Evolutionary conservation across 2,329 filamentous ascomycete genomes (phyloP).

Genomic region (Cladorrhinum sp.): DNA sequence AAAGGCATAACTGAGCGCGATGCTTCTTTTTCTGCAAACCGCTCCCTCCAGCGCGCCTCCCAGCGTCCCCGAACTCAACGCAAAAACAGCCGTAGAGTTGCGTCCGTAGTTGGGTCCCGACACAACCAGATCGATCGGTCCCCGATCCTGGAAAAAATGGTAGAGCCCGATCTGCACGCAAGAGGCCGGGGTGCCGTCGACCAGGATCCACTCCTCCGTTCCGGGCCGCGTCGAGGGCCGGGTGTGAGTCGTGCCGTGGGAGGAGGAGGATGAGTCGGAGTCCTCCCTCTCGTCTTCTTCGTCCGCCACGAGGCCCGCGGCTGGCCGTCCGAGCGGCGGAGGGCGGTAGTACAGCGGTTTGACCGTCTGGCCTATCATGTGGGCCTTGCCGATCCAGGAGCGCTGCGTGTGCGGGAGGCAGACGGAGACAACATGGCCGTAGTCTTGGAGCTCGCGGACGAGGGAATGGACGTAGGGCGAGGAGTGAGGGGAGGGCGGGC

Average conservation of each 20-base stretch:
- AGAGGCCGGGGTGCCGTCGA: slow-evolving; percentile 77
- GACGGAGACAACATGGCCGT: slow-evolving; percentile 86
- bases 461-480: slow-evolving; percentile 79
- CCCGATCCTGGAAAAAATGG: slow-evolving; percentile 71
- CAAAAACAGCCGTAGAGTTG: slow-evolving; percentile 78
- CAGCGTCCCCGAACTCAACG: slow-evolving; percentile 72
- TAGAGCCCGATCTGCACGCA: slow-evolving; percentile 80
- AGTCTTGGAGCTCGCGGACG: slow-evolving; percentile 64
- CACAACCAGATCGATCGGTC: slow-evolving; percentile 72
- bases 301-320: slow-evolving; percentile 35
- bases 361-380: slow-evolving; percentile 86
- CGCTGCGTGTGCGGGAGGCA: slow-evolving; percentile 87
- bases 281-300: slow-evolving; percentile 25
- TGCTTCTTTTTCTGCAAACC: slow-evolving; percentile 64
- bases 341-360: slow-evolving; percentile 80
- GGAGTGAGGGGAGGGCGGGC: slow-evolving; percentile 71
- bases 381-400: slow-evolving; percentile 98
- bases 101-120: slow-evolving; percentile 80
- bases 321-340: slow-evolving; percentile 34
- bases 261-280: no score
- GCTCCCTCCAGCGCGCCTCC: slow-evolving; percentile 76
- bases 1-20: slow-evolving; percentile 89
- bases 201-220: slow-evolving; percentile 75
- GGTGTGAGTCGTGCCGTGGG: slow-evolving; percentile 64
- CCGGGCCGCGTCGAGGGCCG: slow-evolving; percentile 45